Evolutionary conservation across 352 stramenopile genomes (phyloP).

Genomic region (Phytopythium aichiense): DNA sequence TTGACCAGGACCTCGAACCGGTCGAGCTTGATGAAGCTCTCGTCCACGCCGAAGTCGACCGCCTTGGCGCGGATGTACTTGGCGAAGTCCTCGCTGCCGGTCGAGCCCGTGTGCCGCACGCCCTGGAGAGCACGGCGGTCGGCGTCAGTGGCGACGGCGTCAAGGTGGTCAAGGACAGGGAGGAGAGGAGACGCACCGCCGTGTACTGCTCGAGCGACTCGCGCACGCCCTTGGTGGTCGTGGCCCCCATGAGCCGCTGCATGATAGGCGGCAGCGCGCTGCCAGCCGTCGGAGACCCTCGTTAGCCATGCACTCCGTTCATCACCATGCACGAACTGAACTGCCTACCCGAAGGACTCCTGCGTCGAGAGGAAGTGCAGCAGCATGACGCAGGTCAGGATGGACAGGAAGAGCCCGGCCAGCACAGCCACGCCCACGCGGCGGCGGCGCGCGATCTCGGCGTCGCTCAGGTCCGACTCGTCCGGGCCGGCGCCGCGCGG

Average conservation of each 20-base stretch:
- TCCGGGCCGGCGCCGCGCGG: constrained; percentile 35
- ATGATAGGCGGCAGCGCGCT: constrained; percentile 71
- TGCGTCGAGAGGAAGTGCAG: constrained; percentile 57
- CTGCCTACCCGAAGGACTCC: constrained; percentile 50
- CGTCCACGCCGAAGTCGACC: constrained; percentile 72
- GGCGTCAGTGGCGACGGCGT: not conserved
- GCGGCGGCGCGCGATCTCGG: constrained; percentile 48
- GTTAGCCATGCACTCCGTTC: too few relatives aligned
- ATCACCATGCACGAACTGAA: not conserved
- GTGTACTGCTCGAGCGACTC: constrained; percentile 79
- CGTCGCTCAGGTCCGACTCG: constrained; percentile 39
- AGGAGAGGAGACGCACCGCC: constrained; percentile 18
- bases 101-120: constrained; percentile 52
- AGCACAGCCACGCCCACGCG: constrained; percentile 58
- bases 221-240: constrained; percentile 51
- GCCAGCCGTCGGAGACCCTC: too few relatives aligned
- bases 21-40: constrained; percentile 72
- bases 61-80: constrained; percentile 71
- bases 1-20: constrained; percentile 83
- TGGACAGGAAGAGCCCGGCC: constrained; percentile 46
- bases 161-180: not conserved
- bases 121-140: constrained; percentile 18
- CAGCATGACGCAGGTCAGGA: constrained; percentile 62
- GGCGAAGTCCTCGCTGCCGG: constrained; percentile 65
- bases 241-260: constrained; percentile 75